Evolutionary conservation across 129 eudicot species (phyloP).

Genomic region (Helianthus tuberosus): DNA sequence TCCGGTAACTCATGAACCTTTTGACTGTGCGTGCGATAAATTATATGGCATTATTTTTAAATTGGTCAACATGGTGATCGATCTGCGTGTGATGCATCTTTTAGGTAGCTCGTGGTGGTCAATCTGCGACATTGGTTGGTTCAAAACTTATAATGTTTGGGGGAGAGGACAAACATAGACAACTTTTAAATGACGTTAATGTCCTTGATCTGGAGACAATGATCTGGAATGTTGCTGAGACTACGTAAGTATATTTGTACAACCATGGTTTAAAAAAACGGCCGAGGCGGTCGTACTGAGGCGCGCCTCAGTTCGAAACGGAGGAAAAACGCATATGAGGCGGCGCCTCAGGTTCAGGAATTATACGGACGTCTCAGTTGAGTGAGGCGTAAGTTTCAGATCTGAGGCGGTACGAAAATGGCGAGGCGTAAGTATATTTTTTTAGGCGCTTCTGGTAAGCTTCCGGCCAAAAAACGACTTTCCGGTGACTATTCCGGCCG

Average conservation of each 20-base stretch:
- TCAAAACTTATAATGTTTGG: constrained; percentile 93
- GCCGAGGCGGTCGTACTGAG: too few relatives aligned
- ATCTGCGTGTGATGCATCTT: constrained; percentile 22
- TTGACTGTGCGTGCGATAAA: constrained; percentile 14
- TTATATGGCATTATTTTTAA: constrained; percentile 5
- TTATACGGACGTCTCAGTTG: too few relatives aligned
- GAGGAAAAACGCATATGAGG: too few relatives aligned
- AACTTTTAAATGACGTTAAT: constrained; percentile 76
- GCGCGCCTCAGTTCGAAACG: too few relatives aligned
- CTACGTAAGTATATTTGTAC: constrained; percentile 48
- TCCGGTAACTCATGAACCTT: constrained; percentile 60
- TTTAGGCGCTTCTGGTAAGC: too few relatives aligned
- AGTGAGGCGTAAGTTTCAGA: too few relatives aligned
- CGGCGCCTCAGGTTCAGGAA: too few relatives aligned
- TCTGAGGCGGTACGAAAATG: too few relatives aligned
- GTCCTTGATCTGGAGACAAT: constrained; percentile 85
- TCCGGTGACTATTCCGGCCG: too few relatives aligned
- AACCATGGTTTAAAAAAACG: too few relatives aligned
- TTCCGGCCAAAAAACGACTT: too few relatives aligned
- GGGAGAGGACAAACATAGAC: constrained; percentile 80
- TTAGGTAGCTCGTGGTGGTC: constrained; percentile 92
- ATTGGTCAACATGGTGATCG: constrained; percentile 20
- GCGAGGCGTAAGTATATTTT: too few relatives aligned
- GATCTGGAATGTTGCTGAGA: constrained; percentile 76
- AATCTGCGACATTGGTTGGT: constrained; percentile 81